phyloP scores from a whole-genome alignment of 108 stramenopile species.

The Thalassiosira profunda region DNA sequence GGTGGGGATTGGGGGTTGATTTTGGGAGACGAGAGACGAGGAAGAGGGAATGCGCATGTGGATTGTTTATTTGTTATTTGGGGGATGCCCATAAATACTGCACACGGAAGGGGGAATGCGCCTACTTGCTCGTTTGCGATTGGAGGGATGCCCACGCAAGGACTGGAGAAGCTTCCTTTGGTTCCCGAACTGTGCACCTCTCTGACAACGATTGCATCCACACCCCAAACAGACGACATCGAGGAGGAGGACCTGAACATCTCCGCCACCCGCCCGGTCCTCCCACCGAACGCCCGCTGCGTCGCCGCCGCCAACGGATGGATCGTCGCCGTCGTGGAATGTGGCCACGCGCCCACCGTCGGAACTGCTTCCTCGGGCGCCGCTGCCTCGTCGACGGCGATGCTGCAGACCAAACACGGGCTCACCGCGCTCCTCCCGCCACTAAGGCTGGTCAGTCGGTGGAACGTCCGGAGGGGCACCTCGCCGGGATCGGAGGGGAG shows the following conservation, averaged over 20 bases:
- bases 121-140: too few relatives aligned
- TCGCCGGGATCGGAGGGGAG: slow-evolving; percentile 66
- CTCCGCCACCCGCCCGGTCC: slow-evolving; percentile 53
- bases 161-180: too few relatives aligned
- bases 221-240: slow-evolving; percentile 32
- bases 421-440: slow-evolving; percentile 40
- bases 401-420: neutral
- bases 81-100: too few relatives aligned
- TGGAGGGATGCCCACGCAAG: too few relatives aligned
- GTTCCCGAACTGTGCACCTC: too few relatives aligned
- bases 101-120: too few relatives aligned
- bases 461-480: slow-evolving; percentile 54
- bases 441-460: slow-evolving; percentile 45
- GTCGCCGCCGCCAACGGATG: slow-evolving; percentile 85
- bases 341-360: slow-evolving; percentile 28
- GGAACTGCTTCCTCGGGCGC: slow-evolving; percentile 12
- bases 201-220: too few relatives aligned
- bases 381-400: neutral
- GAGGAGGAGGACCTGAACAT: slow-evolving; percentile 41
- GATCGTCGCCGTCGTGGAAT: slow-evolving; percentile 86
- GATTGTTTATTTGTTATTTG: too few relatives aligned
- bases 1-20: too few relatives aligned
- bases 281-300: slow-evolving; percentile 66
- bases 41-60: too few relatives aligned
- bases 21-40: too few relatives aligned